A percentile compares a stretch with the other conserved stretches of the same genome.
These are phyloP conservation scores for Trichoderma gracile DNA, from an alignment of 2,329 filamentous ascomycete genomes.

Conservation along the genomic window DNA sequence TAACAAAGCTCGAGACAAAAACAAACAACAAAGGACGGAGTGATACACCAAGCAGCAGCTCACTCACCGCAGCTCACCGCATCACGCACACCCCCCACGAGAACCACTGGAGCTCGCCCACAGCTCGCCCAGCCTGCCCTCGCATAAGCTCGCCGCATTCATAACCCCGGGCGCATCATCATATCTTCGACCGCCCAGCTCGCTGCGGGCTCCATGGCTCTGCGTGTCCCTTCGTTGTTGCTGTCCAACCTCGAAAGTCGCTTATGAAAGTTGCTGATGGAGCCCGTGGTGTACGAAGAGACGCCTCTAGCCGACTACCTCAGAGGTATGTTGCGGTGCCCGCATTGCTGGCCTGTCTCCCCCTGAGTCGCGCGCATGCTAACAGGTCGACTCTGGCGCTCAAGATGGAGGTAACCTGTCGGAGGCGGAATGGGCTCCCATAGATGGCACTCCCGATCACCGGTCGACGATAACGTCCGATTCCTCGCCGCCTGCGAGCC, in stretches of 20 bases:
- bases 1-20: constrained; percentile 14
- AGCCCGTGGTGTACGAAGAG: constrained; percentile 82
- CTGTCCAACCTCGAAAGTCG: constrained; percentile 33
- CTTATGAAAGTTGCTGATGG: constrained; percentile 53
- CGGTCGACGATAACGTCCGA: constrained; percentile 35
- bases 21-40: background rate
- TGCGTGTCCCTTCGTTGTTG: constrained; percentile 33
- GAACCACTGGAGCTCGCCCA: background rate
- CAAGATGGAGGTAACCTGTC: constrained; percentile 53
- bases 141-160: background rate
- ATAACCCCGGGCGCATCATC: constrained; percentile 1
- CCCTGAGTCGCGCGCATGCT: constrained; percentile 20
- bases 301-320: constrained; percentile 87
- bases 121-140: too few relatives aligned
- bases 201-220: constrained; percentile 35
- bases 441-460: constrained; percentile 38
- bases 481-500: constrained; percentile 50
- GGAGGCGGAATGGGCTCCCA: constrained; percentile 49
- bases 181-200: constrained; percentile 9
- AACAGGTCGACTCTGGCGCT: background rate
- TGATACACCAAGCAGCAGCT: background rate
- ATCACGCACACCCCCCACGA: background rate
- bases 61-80: background rate
- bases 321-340: constrained; percentile 60
- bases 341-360: background rate